Evolutionary conservation across 345 rosid genomes (phyloP).

Genomic region (Lepidium africanum): DNA sequence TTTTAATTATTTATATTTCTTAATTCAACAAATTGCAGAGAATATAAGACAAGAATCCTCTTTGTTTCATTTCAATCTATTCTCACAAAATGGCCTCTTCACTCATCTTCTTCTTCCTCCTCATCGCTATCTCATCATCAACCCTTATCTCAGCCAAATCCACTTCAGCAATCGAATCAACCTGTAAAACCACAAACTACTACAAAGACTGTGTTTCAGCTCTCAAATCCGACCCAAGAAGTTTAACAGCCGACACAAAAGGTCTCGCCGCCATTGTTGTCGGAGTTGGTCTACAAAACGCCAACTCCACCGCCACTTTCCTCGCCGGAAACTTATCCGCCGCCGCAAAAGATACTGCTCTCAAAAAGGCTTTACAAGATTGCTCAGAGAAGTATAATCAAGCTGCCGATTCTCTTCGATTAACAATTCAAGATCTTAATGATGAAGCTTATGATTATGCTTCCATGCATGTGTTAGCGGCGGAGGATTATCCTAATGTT

Average conservation of each 20-base stretch:
- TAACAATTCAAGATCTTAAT: constrained; percentile 39
- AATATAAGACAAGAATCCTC: constrained; percentile 7
- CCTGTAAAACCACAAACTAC: constrained; percentile 63
- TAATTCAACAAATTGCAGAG: not conserved
- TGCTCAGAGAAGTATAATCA: constrained; percentile 63
- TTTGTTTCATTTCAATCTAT: constrained; percentile 1
- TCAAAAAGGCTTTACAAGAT: constrained; percentile 40
- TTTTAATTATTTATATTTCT: not conserved
- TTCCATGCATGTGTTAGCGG: constrained; percentile 59
- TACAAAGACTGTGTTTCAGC: constrained; percentile 64
- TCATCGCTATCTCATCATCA: constrained; percentile 12
- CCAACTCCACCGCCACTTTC: constrained; percentile 64
- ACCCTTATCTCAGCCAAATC: constrained; percentile 5
- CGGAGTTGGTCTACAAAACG: constrained; percentile 49
- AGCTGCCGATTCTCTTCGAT: constrained; percentile 51
- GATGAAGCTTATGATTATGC: constrained; percentile 60
- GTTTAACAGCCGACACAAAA: constrained; percentile 46
- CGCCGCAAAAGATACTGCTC: constrained; percentile 16
- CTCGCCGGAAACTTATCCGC: constrained; percentile 34
- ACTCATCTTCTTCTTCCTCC: constrained; percentile 11
- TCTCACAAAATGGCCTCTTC: constrained; percentile 15
- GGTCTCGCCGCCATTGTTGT: constrained; percentile 60
- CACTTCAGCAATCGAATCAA: constrained; percentile 41
- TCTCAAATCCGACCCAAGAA: constrained; percentile 59
- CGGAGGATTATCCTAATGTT: constrained; percentile 60